Evolutionary conservation across 371 early-diverging fungal genomes (phyloP), one percentile per base, ranked within the genome.

Genomic region (Gilbertella persicaria): DNA sequence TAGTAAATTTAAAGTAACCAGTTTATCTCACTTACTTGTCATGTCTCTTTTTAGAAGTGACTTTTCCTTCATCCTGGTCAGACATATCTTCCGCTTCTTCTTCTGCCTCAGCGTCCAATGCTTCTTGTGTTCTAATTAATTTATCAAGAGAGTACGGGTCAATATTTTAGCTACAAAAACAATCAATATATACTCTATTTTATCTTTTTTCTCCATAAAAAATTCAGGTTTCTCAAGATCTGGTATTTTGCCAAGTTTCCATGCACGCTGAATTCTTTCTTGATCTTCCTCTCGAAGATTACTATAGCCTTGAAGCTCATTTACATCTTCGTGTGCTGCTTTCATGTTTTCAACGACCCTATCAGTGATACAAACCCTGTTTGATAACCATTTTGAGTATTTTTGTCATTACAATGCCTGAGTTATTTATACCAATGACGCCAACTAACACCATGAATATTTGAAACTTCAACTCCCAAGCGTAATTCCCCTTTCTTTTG

Each of bases 221-320:
- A 30, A 19, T 33, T 58, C 39, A 1, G 55, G 47, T 2, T 42
- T 30, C 35, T 59, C 52, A n/a, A 42, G 35, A 17, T 59, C 48
- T 13, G 55, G 45, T 20, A 66, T 47, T 17, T 56, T 21, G 3
- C 61, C 66, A 8, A 25, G n/a, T 28, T 61, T 58, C 54, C 59
- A 53, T 14, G 58, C 58, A 17, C 41, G 43, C 13, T 26, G 23
- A 3, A 66, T 50, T 5, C 47, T 42, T 14, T 66, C 58, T 28
- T 51, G 25, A 19, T 66, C 66, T 16, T 57, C 66, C 2, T 60
- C 61, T 42, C 50, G 49, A 29, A 66, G 54, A 1, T 52, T 42
- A 20, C 44, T 41, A 25, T 38, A 64, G 4, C 65, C 65, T 24
- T 45, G 13, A 3, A 66, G 45, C 2, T 53, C 55, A 29, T 66